Percentiles rank a stretch among this genome's conserved stretches.
Conservation (phyloP, 441 rosid species). For the Pelargonium myrrhifolium region DNA sequence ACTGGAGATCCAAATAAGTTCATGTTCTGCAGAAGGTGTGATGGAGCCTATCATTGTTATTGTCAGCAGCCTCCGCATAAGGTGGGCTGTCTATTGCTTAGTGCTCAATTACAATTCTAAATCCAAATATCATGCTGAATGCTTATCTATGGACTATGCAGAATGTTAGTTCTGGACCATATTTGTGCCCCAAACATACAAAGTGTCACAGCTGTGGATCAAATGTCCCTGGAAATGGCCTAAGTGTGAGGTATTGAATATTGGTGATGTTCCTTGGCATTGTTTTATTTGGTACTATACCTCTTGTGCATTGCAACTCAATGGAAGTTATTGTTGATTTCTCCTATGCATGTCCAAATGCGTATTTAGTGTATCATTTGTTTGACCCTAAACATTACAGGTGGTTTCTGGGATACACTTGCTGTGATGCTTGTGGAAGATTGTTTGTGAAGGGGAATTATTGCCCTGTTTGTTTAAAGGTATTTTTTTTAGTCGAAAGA, state of each 20-base stretch:
- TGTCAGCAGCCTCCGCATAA: constrained; percentile 99
- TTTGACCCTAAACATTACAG: constrained; percentile 33
- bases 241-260: constrained; percentile 66
- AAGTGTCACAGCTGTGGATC: constrained; percentile 92
- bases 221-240: constrained; percentile 89
- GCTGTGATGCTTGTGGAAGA: constrained; percentile 99
- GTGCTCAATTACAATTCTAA: constrained; percentile 16
- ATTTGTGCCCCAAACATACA: constrained; percentile 89
- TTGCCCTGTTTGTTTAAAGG: constrained; percentile 96
- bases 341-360: too few species aligned
- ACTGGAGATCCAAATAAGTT: constrained; percentile 90
- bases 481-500: too few species aligned
- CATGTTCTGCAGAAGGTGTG: constrained; percentile 93
- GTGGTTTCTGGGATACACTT: constrained; percentile 95
- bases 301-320: too few species aligned
- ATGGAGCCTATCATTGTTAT: constrained; percentile 90
- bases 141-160: constrained; percentile 31
- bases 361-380: too few species aligned
- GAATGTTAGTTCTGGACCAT: constrained; percentile 91
- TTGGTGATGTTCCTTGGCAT: not conserved
- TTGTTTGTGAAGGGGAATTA: constrained; percentile 94
- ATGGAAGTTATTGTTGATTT: too few species aligned
- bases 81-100: constrained; percentile 35
- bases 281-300: too few species aligned
- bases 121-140: constrained; percentile 14